phyloP scores from a whole-genome alignment of 495 filamentous ascomycete genomes.

The Aspergillus panamensis region DNA sequence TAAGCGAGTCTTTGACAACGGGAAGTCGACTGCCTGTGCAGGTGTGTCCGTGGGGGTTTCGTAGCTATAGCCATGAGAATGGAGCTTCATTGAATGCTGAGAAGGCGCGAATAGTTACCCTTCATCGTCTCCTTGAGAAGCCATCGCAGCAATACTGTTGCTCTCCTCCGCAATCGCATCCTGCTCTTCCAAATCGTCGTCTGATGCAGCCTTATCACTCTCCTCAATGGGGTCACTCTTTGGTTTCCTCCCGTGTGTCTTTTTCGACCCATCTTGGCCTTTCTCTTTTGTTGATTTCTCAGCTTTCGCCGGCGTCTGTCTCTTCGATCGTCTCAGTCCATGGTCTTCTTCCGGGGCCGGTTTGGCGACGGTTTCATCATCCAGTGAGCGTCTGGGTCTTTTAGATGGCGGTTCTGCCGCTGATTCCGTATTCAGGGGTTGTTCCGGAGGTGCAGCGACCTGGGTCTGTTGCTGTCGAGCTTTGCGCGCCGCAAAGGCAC shows the following conservation, averaged over 20 bases:
- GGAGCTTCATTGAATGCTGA: not conserved
- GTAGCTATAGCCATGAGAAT: conserved; percentile 26
- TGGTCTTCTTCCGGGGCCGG: conserved; percentile 13
- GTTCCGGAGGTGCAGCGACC: conserved; percentile 17
- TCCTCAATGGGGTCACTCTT: not conserved
- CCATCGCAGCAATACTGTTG: conserved; percentile 24
- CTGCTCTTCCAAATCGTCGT: conserved; percentile 24
- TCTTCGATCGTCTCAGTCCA: conserved; percentile 26
- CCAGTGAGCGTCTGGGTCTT: conserved; percentile 31
- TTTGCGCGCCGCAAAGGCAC: conserved; percentile 47
- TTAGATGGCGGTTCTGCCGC: conserved; percentile 37
- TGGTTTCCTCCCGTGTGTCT: not conserved
- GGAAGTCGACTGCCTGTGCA: conserved; percentile 39
- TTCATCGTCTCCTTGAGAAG: conserved; percentile 30
- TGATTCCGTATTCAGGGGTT: conserved; percentile 17
- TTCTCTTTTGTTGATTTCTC: conserved; percentile 11
- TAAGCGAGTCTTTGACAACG: conserved; percentile 40
- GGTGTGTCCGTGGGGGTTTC: conserved; percentile 36
- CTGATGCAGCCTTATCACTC: conserved; percentile 2
- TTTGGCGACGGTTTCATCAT: conserved; percentile 11
- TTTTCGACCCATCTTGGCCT: conserved; percentile 1
- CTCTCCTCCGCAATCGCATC: conserved; percentile 22
- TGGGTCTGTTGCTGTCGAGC: conserved; percentile 44
- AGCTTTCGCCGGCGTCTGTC: conserved; percentile 21
- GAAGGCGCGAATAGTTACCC: conserved; percentile 17